Evolutionary conservation across 2,329 filamentous ascomycete species (phyloP), one percentile per base, ranked within the genome.

Genomic region (Pochonia chlamydosporia): DNA sequence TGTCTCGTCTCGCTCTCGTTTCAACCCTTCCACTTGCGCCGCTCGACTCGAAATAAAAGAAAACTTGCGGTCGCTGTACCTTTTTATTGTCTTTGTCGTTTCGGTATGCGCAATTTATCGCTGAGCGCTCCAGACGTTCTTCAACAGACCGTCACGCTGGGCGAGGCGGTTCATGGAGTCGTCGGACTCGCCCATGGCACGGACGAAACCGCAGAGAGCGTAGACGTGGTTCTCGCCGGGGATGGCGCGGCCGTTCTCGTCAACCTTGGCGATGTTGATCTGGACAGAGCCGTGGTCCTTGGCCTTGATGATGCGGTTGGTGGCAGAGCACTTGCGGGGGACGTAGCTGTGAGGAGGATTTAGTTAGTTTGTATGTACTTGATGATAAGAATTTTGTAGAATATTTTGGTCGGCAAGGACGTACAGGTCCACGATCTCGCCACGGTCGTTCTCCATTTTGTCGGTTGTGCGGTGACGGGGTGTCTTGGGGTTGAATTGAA

Each of bases 301-400:
- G 81, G 93, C 90, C 82, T 96, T 96, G 85, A 99, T 97, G 82
- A 97, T 96, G 78, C 93, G 89, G 89, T 95, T 95, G 74, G 92
- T 96, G 65, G 91, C 91, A 74, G 83, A 89, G 88, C 92, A 97
- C 82, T 96, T 97, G 82, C 92, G 89, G 72, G 90, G 90, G 81
- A 96, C 88, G 85, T 95, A 95, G 73, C 89, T 95, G 69, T 42
- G 49, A 48, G 53, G 20, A 36, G 31, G 21, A 35, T 24, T 37
- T 44, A 33, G 57, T 64, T 56, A 64, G 58, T 57, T 63, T 54
- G 52, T 55, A 48, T 48, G 41, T 10, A 24, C 18, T 9, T 24
- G 37, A 52, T 54, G 44, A 50, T 45, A 40, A 49, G 40, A 42
- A 40, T 11, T 37, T 11, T 8, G 8, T 24, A 9, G 18, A 2